These are phyloP conservation scores for Pseudocercospora crystallina DNA, from an alignment of 2,329 filamentous ascomycete genomes.

Conservation along the genomic window DNA sequence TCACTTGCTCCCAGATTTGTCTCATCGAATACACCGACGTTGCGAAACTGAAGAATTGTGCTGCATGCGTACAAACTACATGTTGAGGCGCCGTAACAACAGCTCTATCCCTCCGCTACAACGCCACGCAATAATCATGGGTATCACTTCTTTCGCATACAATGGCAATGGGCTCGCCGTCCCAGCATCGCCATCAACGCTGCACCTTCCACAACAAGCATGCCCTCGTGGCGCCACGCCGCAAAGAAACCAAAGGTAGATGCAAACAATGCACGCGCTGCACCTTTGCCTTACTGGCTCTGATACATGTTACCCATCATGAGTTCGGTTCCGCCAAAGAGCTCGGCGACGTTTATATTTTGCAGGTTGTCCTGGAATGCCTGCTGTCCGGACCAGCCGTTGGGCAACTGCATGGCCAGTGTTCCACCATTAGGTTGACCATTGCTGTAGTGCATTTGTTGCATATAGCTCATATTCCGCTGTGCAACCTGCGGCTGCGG, in stretches of 20 bases:
- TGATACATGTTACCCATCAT: conserved; percentile 24
- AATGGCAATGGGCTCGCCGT: no score
- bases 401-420: conserved; percentile 16
- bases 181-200: no score
- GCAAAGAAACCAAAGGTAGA: no score
- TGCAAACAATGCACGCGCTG: no score
- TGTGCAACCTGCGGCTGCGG: conserved; percentile 24
- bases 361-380: conserved; percentile 30
- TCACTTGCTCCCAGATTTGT: no score
- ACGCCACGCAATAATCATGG: conserved; percentile 8
- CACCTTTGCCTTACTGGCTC: background rate
- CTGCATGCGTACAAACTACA: no score
- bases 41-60: no score
- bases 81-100: no score
- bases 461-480: conserved; percentile 18
- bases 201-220: no score
- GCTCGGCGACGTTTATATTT: conserved; percentile 38
- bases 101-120: background rate
- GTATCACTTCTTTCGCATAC: conserved; percentile 4
- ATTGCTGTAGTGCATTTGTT: conserved; percentile 23
- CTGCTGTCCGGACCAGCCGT: conserved; percentile 21
- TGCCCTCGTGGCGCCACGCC: no score
- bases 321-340: conserved; percentile 37
- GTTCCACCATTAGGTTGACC: conserved; percentile 17
- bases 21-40: no score